Conservation (phyloP, 2,329 filamentous ascomycete genomes). For the Raffaelea arxii region DNA sequence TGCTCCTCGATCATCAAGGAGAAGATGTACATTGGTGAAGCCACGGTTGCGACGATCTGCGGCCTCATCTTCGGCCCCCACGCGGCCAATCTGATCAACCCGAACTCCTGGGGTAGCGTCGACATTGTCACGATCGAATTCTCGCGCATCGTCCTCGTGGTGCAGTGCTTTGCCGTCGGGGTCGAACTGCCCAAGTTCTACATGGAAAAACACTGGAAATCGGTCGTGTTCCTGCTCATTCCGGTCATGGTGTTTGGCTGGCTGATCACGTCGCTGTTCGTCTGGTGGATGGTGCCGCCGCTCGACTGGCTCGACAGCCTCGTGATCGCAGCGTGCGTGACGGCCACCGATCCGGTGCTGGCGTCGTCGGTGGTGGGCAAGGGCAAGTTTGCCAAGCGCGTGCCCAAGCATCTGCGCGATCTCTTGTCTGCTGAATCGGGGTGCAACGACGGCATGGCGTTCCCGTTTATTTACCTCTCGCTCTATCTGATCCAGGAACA, state of each 20-base stretch:
- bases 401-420: constrained; percentile 95
- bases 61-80: constrained; percentile 85
- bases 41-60: constrained; percentile 81
- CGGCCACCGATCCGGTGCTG: constrained; percentile 91
- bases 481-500: constrained; percentile 82
- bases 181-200: constrained; percentile 88
- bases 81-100: constrained; percentile 72
- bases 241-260: constrained; percentile 98
- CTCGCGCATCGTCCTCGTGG: constrained; percentile 78
- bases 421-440: constrained; percentile 92
- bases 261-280: constrained; percentile 83
- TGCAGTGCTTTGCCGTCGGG: constrained; percentile 86
- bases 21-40: constrained; percentile 96
- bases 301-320: constrained; percentile 87
- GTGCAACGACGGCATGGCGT: constrained; percentile 99
- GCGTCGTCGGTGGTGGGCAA: constrained; percentile 98
- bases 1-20: constrained; percentile 98
- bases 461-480: constrained; percentile 90
- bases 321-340: constrained; percentile 83
- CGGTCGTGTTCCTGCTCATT: constrained; percentile 75
- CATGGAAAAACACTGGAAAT: constrained; percentile 97
- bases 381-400: constrained; percentile 94
- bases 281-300: constrained; percentile 79
- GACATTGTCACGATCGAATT: constrained; percentile 86
- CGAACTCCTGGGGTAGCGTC: constrained; percentile 65